These are phyloP conservation scores for Uromyces viciae-fabae DNA, from an alignment of 1,284 basidiomycete genomes.

Conservation along the genomic window DNA sequence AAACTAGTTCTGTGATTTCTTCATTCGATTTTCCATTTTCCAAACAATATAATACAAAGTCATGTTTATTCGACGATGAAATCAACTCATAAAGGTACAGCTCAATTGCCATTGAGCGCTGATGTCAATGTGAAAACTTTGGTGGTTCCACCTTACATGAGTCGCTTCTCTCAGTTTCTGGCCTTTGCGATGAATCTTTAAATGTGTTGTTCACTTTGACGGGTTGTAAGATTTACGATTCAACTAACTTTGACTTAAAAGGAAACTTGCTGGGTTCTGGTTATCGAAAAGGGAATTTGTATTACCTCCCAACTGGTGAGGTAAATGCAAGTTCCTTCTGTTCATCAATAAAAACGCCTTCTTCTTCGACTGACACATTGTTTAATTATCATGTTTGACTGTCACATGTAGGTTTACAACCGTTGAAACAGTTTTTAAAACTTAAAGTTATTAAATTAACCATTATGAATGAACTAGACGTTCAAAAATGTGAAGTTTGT, in stretches of 20 bases:
- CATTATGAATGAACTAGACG: background rate
- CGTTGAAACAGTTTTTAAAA: background rate
- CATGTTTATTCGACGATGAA: no score
- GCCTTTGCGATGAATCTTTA: background rate
- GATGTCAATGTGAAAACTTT: background rate
- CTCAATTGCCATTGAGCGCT: no score
- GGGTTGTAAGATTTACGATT: background rate
- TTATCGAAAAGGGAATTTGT: background rate
- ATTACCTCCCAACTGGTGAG: background rate
- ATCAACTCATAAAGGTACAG: no score
- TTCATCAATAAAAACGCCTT: background rate
- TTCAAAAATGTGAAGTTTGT: background rate
- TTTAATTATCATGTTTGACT: background rate
- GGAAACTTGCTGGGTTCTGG: background rate
- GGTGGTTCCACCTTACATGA: slow-evolving; percentile 3
- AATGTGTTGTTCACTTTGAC: background rate
- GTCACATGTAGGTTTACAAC: background rate
- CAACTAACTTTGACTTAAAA: background rate
- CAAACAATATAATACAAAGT: no score
- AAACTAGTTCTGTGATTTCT: no score
- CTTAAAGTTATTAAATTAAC: background rate
- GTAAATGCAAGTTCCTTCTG: background rate
- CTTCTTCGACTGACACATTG: background rate
- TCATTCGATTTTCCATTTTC: no score
- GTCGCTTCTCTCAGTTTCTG: slow-evolving; percentile 2